phyloP scores from a whole-genome alignment of 2,329 filamentous ascomycete genomes.

The Mycosphaerella sp. region DNA sequence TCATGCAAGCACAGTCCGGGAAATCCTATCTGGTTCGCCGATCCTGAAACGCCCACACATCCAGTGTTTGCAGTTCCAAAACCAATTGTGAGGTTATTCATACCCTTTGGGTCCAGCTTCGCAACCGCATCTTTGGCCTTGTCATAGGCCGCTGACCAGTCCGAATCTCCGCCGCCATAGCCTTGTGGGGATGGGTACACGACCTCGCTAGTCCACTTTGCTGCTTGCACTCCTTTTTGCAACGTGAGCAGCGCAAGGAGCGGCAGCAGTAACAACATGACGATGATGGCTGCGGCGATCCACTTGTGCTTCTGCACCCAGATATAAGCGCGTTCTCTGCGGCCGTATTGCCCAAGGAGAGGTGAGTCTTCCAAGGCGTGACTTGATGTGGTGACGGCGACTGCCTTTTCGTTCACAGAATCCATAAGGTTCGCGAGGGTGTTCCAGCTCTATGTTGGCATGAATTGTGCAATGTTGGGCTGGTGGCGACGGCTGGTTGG shows the following conservation, averaged over 20 bases:
- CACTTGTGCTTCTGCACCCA: conserved; percentile 26
- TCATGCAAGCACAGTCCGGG: conserved; percentile 40
- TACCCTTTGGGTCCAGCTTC: conserved; percentile 35
- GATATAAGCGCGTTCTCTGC: conserved; percentile 4
- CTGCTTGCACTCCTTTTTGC: conserved; percentile 20
- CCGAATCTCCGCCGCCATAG: conserved; percentile 26
- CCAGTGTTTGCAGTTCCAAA: conserved; percentile 29
- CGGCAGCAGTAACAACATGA: conserved; percentile 27
- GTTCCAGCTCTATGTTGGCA: background rate
- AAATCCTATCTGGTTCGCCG: conserved; percentile 35
- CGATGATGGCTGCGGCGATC: conserved; percentile 20
- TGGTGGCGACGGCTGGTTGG: background rate
- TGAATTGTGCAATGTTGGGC: background rate
- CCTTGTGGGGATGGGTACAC: conserved; percentile 23
- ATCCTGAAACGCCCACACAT: conserved; percentile 36
- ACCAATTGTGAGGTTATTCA: conserved; percentile 36
- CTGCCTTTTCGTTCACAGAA: conserved; percentile 16
- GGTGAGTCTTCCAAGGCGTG: conserved; percentile 1
- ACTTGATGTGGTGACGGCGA: conserved; percentile 10
- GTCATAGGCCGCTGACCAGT: conserved; percentile 32
- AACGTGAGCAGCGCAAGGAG: conserved; percentile 30
- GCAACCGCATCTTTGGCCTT: conserved; percentile 31
- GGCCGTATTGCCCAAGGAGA: background rate
- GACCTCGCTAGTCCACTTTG: conserved; percentile 20
- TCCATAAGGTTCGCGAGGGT: background rate